Evolutionary conservation across 306 rosid species (phyloP).

Genomic region (Carpinus viminea): DNA sequence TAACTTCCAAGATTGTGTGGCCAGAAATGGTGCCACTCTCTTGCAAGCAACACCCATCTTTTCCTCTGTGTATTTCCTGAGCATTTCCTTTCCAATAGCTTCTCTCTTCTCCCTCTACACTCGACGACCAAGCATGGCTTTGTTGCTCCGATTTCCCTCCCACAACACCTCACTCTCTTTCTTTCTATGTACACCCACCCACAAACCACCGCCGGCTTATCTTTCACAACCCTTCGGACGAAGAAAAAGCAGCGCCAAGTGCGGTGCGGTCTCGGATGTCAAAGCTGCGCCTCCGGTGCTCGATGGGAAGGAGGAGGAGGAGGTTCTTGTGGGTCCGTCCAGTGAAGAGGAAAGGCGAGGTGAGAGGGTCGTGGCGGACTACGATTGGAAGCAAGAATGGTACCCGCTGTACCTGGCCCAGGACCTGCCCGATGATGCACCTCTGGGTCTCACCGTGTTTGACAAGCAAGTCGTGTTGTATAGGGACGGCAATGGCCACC

Average conservation of each 20-base stretch:
- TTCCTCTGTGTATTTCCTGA: neutral
- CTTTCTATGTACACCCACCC: conserved; percentile 22
- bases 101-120: neutral
- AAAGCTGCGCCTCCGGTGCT: conserved; percentile 39
- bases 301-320: neutral
- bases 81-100: neutral
- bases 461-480: conserved; percentile 74
- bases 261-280: conserved; percentile 48
- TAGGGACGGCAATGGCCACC: conserved; percentile 51
- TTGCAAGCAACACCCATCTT: conserved; percentile 29
- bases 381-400: conserved; percentile 94
- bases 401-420: conserved; percentile 78
- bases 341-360: conserved; percentile 49
- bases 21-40: conserved; percentile 9
- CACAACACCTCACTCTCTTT: conserved; percentile 19
- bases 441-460: conserved; percentile 77
- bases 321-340: conserved; percentile 51
- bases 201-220: conserved; percentile 26
- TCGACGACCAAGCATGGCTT: conserved; percentile 40
- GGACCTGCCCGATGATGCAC: conserved; percentile 82
- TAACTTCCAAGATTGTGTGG: conserved; percentile 29
- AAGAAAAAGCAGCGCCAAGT: conserved; percentile 27
- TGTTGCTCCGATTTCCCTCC: conserved; percentile 33
- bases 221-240: conserved; percentile 4
- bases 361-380: conserved; percentile 48